Evolutionary conservation across 306 rosid species (phyloP), one percentile per base, ranked within the genome.

Genomic region (Gastrolobium villosum): DNA sequence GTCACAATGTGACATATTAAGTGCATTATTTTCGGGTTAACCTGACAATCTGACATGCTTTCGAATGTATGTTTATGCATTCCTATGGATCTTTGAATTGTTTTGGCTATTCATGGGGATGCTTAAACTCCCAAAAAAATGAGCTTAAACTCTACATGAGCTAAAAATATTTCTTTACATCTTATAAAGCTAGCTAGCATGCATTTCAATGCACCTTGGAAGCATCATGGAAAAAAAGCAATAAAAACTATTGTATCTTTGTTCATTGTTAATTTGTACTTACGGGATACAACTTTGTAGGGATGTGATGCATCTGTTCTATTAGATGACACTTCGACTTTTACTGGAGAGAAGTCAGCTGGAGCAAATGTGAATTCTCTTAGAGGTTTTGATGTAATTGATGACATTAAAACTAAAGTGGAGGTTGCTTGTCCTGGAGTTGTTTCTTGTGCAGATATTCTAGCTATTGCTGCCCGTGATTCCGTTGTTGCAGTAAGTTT

Each of bases 401-500:
- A 86, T 48, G 59, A 70, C 9, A 84, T 90, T 13, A 88, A 90
- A 78, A 56, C 84, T 46, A 32, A 83, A 41, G n/a, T 90, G 10
- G 94, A 90, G 70, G 46, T 49, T 32, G 13, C 62, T 53, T 90
- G 92, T 79, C 89, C 92, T 1, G 92, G 83, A 14, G 64, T 86
- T 74, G 90, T 86, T 81, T 90, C 94, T 20, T 90, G 90, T 70
- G 92, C 90, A 6, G 94, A 90, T 62, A 90, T 87, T 75, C 60
- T 88, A 6, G 84, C 90, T 15, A 54, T 86, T 32, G 88, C 89
- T 59, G 88, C 92, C 8, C 90, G 90, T 34, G 94, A 90, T 70
- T 81, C 89, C 30, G 89, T 88, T 46, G 74, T 40, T 56, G 14
- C 77, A 1, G 94, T 90, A 83, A 77, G 90, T 86, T 74, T n/a